These are phyloP conservation scores for Eucalyptus microcorys DNA, from an alignment of 345 rosid genomes.

Conservation along the genomic window DNA sequence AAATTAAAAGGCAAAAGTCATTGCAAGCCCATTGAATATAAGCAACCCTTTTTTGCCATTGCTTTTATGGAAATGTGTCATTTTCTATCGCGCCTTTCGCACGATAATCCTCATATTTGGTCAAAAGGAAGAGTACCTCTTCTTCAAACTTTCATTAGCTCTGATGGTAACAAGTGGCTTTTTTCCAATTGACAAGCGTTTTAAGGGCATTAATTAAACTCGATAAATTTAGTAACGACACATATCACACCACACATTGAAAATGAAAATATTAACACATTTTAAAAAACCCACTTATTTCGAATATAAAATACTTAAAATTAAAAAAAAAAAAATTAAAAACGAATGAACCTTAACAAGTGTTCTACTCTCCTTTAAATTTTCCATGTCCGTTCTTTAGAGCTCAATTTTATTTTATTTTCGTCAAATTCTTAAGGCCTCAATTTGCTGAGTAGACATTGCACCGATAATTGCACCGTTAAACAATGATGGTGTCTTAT, in stretches of 20 bases:
- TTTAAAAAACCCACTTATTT: not conserved
- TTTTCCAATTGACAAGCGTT: not conserved
- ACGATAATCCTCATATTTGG: not conserved
- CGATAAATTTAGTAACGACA: not conserved
- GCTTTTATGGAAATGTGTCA: not conserved
- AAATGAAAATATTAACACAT: not conserved
- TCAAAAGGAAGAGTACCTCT: not conserved
- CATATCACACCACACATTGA: not conserved
- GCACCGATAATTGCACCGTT: not conserved
- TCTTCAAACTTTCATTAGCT: not conserved
- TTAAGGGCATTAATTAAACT: not conserved
- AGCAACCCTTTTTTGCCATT: not conserved
- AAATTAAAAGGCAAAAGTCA: not conserved
- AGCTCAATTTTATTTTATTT: no score
- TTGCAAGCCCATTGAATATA: not conserved
- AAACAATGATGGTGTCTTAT: not conserved
- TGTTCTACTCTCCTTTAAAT: not conserved
- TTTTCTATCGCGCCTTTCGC: not conserved
- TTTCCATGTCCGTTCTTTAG: not conserved
- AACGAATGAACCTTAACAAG: not conserved
- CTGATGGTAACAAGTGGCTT: not conserved
- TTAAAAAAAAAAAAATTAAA: fast-evolving
- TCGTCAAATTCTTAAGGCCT: not conserved
- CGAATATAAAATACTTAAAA: not conserved
- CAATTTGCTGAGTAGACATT: not conserved